phyloP scores from a whole-genome alignment of 192 early-diverging fungal species.

The Coemansia sp. region DNA sequence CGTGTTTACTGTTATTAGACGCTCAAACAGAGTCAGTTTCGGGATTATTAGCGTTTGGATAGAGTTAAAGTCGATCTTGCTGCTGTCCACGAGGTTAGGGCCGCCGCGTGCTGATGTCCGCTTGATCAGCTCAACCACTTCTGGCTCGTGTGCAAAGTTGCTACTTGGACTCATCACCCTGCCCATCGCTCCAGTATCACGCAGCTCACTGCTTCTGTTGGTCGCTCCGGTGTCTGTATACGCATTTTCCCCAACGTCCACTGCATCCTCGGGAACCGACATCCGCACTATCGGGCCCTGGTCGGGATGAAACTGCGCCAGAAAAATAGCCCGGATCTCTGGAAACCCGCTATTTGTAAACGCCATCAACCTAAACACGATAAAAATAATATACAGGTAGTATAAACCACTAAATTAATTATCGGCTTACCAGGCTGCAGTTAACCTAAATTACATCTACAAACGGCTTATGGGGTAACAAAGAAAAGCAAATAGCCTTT shows the following conservation, averaged over 20 bases:
- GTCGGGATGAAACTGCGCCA: slow-evolving; percentile 47
- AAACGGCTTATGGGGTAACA: no score
- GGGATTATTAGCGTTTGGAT: slow-evolving; percentile 52
- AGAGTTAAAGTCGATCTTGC: slow-evolving; percentile 54
- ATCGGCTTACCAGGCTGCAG: background rate
- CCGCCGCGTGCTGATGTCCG: slow-evolving; percentile 11
- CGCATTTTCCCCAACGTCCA: slow-evolving; percentile 25
- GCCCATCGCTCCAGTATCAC: background rate
- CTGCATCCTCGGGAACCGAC: slow-evolving; percentile 43
- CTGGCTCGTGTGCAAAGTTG: background rate
- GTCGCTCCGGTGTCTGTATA: slow-evolving; percentile 7
- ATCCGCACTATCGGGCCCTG: slow-evolving; percentile 44
- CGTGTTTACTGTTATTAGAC: slow-evolving; percentile 47
- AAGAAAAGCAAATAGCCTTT: background rate
- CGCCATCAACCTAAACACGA: slow-evolving; percentile 4
- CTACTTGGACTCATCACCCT: background rate
- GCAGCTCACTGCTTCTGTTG: background rate
- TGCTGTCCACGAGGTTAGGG: background rate
- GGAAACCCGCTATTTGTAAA: slow-evolving; percentile 26
- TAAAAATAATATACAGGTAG: background rate
- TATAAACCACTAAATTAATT: background rate
- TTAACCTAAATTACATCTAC: background rate
- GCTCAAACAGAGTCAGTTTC: slow-evolving; percentile 46
- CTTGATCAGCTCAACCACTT: slow-evolving; percentile 28
- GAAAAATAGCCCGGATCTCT: slow-evolving; percentile 42